Evolutionary conservation across 1,284 basidiomycete genomes (phyloP).

Genomic region (Trametes sp.): DNA sequence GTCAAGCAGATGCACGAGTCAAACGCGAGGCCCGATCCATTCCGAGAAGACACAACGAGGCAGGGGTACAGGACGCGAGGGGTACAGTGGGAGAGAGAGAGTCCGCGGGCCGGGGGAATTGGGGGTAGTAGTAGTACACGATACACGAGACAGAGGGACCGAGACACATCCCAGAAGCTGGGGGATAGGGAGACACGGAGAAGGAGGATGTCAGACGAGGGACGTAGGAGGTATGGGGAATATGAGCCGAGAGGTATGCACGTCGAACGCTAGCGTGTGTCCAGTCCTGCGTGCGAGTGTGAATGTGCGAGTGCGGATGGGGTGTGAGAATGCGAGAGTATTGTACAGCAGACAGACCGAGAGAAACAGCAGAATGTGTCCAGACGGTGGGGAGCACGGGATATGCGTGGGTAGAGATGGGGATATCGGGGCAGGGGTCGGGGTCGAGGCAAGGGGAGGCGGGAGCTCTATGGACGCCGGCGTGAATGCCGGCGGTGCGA

Average conservation of each 20-base stretch:
- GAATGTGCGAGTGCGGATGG: not conserved
- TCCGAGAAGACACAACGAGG: not conserved
- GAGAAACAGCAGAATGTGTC: not conserved
- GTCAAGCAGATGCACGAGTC: not conserved
- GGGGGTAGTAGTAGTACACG: not conserved
- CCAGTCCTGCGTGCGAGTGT: conserved; percentile 2
- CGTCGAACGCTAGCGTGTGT: conserved; percentile 3
- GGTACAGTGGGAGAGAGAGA: not conserved
- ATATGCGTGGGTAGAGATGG: not conserved
- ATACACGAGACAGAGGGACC: not conserved
- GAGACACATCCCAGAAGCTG: not conserved
- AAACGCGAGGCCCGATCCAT: conserved; percentile 3
- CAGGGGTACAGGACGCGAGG: not conserved
- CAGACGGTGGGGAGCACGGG: not conserved
- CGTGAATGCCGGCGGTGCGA: conserved; percentile 2
- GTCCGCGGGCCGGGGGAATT: not conserved
- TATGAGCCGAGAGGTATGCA: not conserved
- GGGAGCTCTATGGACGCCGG: not conserved
- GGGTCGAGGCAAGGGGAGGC: not conserved
- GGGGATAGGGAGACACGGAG: not conserved
- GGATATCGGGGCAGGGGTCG: not conserved
- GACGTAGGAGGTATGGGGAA: too few species aligned
- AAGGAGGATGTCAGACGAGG: not conserved
- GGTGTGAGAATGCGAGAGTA: not conserved
- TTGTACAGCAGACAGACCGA: not conserved